These are phyloP conservation scores for Neurospora tetrasperma DNA, from an alignment of 495 filamentous ascomycete species.

Conservation along the genomic window DNA sequence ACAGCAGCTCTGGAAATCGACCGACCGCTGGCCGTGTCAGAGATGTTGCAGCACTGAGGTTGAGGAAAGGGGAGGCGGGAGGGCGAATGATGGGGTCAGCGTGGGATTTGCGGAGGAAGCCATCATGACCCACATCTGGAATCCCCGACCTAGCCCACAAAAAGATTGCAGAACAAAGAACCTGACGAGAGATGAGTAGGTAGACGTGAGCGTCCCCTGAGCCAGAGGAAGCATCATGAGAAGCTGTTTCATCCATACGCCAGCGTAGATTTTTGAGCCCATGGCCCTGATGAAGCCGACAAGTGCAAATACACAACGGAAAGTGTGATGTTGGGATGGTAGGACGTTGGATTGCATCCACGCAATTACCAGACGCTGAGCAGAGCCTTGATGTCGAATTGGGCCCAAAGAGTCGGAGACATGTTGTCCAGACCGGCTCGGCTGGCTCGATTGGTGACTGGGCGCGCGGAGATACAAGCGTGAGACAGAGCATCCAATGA, in stretches of 20 bases:
- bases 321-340: conserved; percentile 2
- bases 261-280: background rate
- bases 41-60: background rate
- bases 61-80: background rate
- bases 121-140: background rate
- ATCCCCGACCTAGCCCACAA: background rate
- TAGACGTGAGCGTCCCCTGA: background rate
- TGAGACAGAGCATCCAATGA: background rate
- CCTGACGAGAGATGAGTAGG: background rate
- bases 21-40: background rate
- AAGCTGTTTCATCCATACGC: background rate
- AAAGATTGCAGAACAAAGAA: background rate
- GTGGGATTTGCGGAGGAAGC: background rate
- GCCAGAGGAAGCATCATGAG: background rate
- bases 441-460: background rate
- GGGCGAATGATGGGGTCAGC: background rate
- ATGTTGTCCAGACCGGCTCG: background rate
- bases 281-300: background rate
- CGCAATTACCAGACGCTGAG: background rate
- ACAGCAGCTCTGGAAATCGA: background rate
- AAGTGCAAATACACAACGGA: conserved; percentile 5
- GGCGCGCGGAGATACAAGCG: background rate
- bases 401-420: background rate
- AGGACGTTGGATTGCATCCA: conserved; percentile 3
- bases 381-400: background rate